Percentiles rank a stretch among this genome's conserved stretches.
Evolutionary conservation across 2,329 filamentous ascomycete genomes (phyloP).

Genomic region (Leptographium radiaticola): DNA sequence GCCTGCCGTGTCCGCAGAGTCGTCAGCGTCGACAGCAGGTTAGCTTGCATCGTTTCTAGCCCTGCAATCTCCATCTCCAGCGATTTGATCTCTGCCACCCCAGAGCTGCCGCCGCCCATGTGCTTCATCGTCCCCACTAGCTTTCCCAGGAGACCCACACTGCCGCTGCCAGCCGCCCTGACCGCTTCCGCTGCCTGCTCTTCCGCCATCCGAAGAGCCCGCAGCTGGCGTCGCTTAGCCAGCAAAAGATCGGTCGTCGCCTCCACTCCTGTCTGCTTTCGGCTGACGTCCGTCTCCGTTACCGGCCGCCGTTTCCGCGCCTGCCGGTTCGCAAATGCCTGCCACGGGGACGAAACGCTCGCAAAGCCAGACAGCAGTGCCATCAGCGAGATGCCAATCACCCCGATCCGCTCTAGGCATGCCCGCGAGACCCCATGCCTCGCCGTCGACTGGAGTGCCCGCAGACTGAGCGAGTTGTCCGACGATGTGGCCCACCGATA

Average conservation of each 20-base stretch:
- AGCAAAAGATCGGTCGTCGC: conserved; percentile 69
- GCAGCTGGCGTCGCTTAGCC: conserved; percentile 60
- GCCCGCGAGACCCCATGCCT: conserved; percentile 29
- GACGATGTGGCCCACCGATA: conserved; percentile 4
- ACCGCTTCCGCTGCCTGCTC: not conserved
- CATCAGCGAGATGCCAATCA: conserved; percentile 79
- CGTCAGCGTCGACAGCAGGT: conserved; percentile 51
- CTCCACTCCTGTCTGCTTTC: conserved; percentile 67
- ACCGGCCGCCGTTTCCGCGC: conserved; percentile 39
- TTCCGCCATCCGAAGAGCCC: conserved; percentile 42
- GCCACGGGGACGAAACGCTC: conserved; percentile 78
- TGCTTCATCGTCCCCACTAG: conserved; percentile 47
- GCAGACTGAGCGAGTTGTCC: not conserved
- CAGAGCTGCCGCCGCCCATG: conserved; percentile 41
- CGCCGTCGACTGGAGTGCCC: not conserved
- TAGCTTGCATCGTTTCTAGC: conserved; percentile 66
- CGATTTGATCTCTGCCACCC: conserved; percentile 47
- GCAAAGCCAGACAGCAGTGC: conserved; percentile 80
- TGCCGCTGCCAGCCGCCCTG: conserved; percentile 4
- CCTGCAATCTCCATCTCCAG: conserved; percentile 67
- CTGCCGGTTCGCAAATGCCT: conserved; percentile 55
- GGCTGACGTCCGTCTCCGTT: conserved; percentile 59
- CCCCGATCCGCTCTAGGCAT: conserved; percentile 58
- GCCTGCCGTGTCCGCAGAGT: conserved; percentile 50
- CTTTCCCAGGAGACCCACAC: conserved; percentile 53